These are phyloP conservation scores for Excoecaria agallocha DNA, from an alignment of 345 rosid species.

Conservation along the genomic window DNA sequence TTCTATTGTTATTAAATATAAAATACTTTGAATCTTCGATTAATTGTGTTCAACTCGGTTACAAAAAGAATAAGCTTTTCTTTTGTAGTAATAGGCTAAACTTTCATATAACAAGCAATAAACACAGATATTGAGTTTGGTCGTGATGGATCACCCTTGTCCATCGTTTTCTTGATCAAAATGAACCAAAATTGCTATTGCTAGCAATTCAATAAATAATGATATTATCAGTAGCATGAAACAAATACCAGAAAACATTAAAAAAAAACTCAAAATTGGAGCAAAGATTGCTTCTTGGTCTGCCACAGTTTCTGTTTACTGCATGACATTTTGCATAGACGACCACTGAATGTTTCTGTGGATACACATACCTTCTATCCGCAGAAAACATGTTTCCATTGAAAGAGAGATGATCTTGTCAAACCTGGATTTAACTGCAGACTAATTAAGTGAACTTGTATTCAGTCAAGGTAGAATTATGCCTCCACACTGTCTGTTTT, in stretches of 20 bases:
- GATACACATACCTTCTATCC: neutral
- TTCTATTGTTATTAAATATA: too few species aligned
- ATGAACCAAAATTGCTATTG: neutral
- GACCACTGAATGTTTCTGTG: too few species aligned
- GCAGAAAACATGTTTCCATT: neutral
- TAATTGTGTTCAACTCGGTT: too few species aligned
- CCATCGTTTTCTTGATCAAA: neutral
- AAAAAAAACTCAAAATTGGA: constrained; percentile 10
- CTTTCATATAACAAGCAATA: too few species aligned
- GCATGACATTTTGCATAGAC: too few species aligned
- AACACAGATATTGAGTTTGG: too few species aligned
- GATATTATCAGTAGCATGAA: neutral
- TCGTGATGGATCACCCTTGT: neutral
- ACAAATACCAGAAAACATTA: constrained; percentile 10
- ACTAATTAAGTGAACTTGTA: too few species aligned
- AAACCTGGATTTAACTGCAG: neutral
- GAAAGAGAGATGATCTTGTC: neutral
- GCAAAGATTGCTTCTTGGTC: neutral
- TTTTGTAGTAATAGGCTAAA: too few species aligned
- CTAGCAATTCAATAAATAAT: neutral
- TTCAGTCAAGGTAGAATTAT: neutral
- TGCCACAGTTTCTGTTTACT: neutral
- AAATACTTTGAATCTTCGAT: too few species aligned
- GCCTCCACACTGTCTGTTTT: constrained; percentile 35
- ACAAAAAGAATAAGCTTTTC: too few species aligned